phyloP scores from a whole-genome alignment of 2,329 filamentous ascomycete species.

The Xylaria sp. region DNA sequence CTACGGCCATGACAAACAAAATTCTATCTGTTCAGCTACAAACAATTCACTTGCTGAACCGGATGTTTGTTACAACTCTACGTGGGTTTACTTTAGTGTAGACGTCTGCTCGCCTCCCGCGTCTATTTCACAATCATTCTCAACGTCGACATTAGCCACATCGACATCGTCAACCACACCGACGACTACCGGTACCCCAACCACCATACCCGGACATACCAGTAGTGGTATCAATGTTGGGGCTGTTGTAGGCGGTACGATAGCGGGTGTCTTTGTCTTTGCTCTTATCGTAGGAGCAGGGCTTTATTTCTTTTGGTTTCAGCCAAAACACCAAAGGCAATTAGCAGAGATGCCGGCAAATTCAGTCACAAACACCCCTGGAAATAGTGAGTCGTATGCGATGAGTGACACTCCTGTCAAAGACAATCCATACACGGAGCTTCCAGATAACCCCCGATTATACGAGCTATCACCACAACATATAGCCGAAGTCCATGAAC shows the following conservation, averaged over 20 bases:
- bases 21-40: constrained; percentile 30
- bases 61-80: constrained; percentile 29
- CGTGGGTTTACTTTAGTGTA: constrained; percentile 33
- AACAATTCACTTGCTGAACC: constrained; percentile 17
- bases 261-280: constrained; percentile 29
- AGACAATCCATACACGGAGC: background rate
- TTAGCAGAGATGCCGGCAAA: constrained; percentile 9
- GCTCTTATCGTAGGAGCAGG: constrained; percentile 9
- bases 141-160: background rate
- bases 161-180: constrained; percentile 14
- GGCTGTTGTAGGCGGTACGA: constrained; percentile 31
- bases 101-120: constrained; percentile 20
- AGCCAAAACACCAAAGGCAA: constrained; percentile 29
- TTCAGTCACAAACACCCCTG: background rate
- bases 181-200: constrained; percentile 4
- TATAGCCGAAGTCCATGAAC: constrained; percentile 33
- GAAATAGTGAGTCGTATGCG: constrained; percentile 14
- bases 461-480: constrained; percentile 35
- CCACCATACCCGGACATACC: background rate
- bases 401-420: constrained; percentile 16
- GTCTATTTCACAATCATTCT: background rate
- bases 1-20: constrained; percentile 27
- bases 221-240: constrained; percentile 20
- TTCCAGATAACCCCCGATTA: constrained; percentile 4
- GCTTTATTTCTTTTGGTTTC: constrained; percentile 35